These are phyloP conservation scores for Pseudogymnoascus sp. DNA, from an alignment of 2,329 filamentous ascomycete genomes.

Conservation along the genomic window DNA sequence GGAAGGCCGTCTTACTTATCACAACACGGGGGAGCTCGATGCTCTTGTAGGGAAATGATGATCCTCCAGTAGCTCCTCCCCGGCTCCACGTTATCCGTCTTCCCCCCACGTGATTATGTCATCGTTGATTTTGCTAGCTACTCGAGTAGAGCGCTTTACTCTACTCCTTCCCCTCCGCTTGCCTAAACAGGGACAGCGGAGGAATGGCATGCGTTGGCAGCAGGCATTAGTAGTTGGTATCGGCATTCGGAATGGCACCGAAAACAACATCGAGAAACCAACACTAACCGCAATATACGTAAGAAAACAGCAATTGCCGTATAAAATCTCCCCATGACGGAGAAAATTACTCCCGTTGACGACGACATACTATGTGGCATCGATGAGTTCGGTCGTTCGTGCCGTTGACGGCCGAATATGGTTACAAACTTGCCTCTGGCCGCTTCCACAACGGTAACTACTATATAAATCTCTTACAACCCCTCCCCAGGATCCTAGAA, in stretches of 20 bases:
- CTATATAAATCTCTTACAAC: background rate
- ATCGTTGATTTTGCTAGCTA: background rate
- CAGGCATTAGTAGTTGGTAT: background rate
- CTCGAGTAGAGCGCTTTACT: background rate
- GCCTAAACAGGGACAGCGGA: background rate
- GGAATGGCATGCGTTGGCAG: background rate
- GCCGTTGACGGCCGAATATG: background rate
- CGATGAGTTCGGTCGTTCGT: background rate
- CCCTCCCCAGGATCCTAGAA: too few relatives aligned
- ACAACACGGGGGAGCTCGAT: background rate
- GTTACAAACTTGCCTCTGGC: background rate
- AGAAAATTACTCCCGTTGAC: background rate
- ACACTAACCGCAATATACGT: background rate
- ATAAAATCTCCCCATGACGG: background rate
- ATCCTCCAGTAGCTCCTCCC: background rate
- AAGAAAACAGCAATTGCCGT: background rate
- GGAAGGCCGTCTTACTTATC: background rate
- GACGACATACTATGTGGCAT: background rate
- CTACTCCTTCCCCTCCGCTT: background rate
- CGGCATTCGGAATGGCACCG: background rate
- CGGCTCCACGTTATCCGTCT: background rate
- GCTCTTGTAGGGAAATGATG: background rate
- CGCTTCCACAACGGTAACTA: background rate
- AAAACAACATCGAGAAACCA: background rate
- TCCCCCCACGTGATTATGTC: background rate